A percentile compares a stretch with the other conserved stretches of the same genome.
Conservation (phyloP, 192 early-diverging fungal species). For the Kappamyces sp. region DNA sequence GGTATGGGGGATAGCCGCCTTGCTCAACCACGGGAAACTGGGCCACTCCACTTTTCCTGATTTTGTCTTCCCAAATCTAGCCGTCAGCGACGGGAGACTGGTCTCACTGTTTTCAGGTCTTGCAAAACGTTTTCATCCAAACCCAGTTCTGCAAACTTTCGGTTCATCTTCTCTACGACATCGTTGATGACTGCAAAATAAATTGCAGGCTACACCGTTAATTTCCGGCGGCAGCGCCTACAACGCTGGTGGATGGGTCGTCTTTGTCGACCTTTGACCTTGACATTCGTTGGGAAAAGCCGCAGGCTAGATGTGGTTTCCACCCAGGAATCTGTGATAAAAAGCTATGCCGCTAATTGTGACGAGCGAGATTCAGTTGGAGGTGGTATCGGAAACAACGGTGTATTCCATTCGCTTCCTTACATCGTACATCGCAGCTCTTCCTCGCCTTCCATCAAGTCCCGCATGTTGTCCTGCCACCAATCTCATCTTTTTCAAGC, state of each 20-base stretch:
- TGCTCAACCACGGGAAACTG: conserved; percentile 23
- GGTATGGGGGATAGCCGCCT: conserved; percentile 14
- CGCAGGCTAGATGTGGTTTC: neutral
- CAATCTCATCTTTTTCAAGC: too few species aligned
- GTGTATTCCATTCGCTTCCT: too few species aligned
- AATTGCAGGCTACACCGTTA: conserved; percentile 25
- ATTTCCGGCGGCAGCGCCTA: too few species aligned
- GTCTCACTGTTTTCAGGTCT: conserved; percentile 69
- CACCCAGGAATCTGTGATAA: neutral
- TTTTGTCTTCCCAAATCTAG: conserved; percentile 57
- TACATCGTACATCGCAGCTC: too few species aligned
- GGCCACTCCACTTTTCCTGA: conserved; percentile 44
- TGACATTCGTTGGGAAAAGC: too few species aligned
- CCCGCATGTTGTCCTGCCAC: too few species aligned
- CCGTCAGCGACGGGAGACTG: neutral
- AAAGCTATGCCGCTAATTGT: too few species aligned
- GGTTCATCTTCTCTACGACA: conserved; percentile 79
- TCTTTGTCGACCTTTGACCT: neutral
- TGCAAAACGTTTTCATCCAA: conserved; percentile 79
- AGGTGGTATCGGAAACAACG: too few species aligned
- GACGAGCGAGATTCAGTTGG: too few species aligned
- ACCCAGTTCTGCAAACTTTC: conserved; percentile 86
- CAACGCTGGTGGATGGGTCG: neutral
- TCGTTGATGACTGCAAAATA: conserved; percentile 92
- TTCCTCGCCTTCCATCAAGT: too few species aligned